Evolutionary conservation across 768 basidiomycete species (phyloP), one percentile per base, ranked within the genome.

Genomic region (Mycena floridula): DNA sequence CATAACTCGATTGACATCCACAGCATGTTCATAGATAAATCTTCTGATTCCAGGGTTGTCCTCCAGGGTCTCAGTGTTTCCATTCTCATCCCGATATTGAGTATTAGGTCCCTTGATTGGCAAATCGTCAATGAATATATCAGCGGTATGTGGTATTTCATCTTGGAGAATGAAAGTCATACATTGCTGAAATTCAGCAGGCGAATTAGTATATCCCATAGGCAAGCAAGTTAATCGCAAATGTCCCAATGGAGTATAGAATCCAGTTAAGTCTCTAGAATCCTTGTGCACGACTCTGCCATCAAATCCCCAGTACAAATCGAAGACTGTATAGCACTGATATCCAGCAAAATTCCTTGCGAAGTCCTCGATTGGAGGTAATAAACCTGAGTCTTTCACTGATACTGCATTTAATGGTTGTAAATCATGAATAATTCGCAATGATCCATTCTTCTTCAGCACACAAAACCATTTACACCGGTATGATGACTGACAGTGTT

Each of bases 191-290:
- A 35, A 35, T 7, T 35, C 32, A 15, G 32, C 59, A 2, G 54
- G 58, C 0, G 55, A 64, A 21, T 73, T 72, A 0, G 70, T 71
- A 32, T 56, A 68, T 1, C 72, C 74, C 48, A 61, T 66, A 0
- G 66, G 70, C 0, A 75, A 36, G 0, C 54, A 58, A 0, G 60
- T 65, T 0, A 73, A 52, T 0, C 57, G 55, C 0, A 67, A 43
- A 0, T 59, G 49, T 1, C 69, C 66, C 4, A 67, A 49, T 0
- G 66, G 69, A 0, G 63, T 69, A 41, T 23, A 59, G 58, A 4
- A 67, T 35, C 15, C 32, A 3, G 32, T 35, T 18, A 35, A 15
- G 32, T 35, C 32, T 18, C 32, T 35, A 18, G 32, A 35, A 4
- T 35, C 4, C 4, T 15, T 18, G 18, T 35, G 15, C 13, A 35